Base-by-base conservation (phyloP, 176 grass and related monocot species). In the Musa acuminata region DNA sequence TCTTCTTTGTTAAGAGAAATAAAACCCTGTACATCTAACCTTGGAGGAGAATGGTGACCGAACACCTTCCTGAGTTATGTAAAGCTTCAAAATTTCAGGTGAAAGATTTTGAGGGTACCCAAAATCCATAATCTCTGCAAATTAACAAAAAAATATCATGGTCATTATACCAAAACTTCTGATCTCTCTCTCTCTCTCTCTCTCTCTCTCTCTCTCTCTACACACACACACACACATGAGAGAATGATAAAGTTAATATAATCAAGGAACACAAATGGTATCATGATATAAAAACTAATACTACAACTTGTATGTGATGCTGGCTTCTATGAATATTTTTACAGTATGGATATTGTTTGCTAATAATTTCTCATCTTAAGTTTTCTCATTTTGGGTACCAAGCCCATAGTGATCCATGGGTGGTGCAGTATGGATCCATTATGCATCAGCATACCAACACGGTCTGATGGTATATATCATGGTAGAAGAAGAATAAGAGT, bases 61-160 rank as follows among this genome's bases (percentile, higher is more conserved):
- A 53, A 99, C 85, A 8, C 95, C 95, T 89, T 99, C 91, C 76
- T 99, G 96, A 27, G 96, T 99, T 78, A 99, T 99, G 80, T 99
- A 99, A 73, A 99, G 82, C 80, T 99, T 99, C 51, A 99, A 85
- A 59, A 99, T 99, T 89, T 99, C 96, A 77, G 96, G 91, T 10
- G 96, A 99, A 75, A 99, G 86, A 81, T 99, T 99, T 79, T 99
- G 96, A 66, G 96, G 96, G 75, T 94, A 99, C 59, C 96, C 96
- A 43, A 99, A 99, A 79, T 99, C 96, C 96, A 99, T 99, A 78
- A 99, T 99, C 69, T 99, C 96, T 99, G 91, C 62, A 85, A 24
- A 93, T 62, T 83, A 57, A 67, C 29, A 24, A 83, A 81, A 55
- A 13, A 64, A 21, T 62, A 16, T 29, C 4, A 43, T 43, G 35